phyloP scores from a whole-genome alignment of 139 green algal genomes.

The Chlamydomonas eustigma region DNA sequence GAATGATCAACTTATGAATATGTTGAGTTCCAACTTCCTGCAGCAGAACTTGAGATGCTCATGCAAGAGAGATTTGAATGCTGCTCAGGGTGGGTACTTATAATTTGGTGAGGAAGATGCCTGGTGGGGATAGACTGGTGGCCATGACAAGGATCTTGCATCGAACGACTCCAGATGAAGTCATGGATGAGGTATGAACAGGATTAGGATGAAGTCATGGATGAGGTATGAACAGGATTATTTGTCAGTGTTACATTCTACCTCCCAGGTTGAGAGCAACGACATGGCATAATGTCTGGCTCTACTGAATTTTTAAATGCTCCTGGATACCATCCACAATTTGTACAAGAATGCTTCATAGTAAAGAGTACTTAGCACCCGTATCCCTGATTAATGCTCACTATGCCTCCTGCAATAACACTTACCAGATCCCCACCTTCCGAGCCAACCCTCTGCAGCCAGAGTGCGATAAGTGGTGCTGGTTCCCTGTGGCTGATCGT shows the following conservation, averaged over 20 bases:
- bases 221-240: neutral
- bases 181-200: conserved; percentile 71
- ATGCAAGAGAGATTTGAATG: neutral
- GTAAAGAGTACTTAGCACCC: no score
- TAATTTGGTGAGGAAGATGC: conserved; percentile 59
- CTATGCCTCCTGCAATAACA: neutral
- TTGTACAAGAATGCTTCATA: no score
- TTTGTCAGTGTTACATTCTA: no score
- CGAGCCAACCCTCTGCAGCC: conserved; percentile 56
- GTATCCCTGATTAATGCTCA: no score
- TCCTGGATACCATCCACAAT: no score
- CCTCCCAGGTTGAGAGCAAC: no score
- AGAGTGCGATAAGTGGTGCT: conserved; percentile 80
- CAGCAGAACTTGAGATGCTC: no score
- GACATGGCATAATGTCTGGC: no score
- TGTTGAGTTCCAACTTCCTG: no score
- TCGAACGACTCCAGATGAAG: conserved; percentile 60
- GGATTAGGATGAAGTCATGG: neutral
- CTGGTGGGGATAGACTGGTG: conserved; percentile 63
- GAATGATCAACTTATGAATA: no score
- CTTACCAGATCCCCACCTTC: conserved; percentile 27
- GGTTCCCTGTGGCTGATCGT: conserved; percentile 82
- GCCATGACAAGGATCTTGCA: conserved; percentile 89
- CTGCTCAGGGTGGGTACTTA: conserved; percentile 58
- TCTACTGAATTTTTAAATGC: no score